Evolutionary conservation across 139 green algal species (phyloP), one percentile per base, ranked within the genome.

Genomic region (Coccomyxa sp.): DNA sequence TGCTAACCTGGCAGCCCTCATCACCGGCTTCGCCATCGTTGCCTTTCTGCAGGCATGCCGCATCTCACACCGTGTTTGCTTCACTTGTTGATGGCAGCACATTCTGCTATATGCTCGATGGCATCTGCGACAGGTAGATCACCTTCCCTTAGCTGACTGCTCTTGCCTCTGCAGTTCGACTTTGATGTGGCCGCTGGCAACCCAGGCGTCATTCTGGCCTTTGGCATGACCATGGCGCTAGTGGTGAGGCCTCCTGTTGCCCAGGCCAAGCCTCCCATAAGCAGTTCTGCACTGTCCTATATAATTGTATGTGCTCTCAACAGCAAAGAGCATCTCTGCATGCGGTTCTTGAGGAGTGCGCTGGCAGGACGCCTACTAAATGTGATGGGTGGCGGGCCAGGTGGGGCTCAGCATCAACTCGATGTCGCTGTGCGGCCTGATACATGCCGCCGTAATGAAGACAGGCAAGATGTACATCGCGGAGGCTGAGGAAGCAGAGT

Each of bases 1-100:
- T n/a, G 31, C 80, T 13, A 77, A 57, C 18, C 66, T 83, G 63
- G 60, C 66, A 60, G 80, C 80, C 13, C 79, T 82, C 18, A 58
- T 82, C 3, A 17, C 27, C 3, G 58, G 23, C n/a, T 82, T 82
- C 57, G 58, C 57, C 18, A 75, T 82, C 3, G 21, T 82, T 21
- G 17, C 79, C n/a, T 45, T 82, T 28, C 10, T 82, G 51, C 21
- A 67, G 30, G 28, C 21, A n/a, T 79, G 74, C 28, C 74, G 27
- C 4, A 10, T 79, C n/a, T 10, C 74, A 79, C 74, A 71, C 63
- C 10, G 63, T 1, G 7, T 21, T 9, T 71, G 63, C 7, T 28
- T 71, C 4, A 71, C 1, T 15, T 9, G 10, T 71, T 9, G 23
- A 79, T 38, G 74, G 1, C 74, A 79, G 74, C 21, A 1, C 21